Percentiles rank a stretch among this genome's conserved stretches.
These are phyloP conservation scores for Collybiopsis confluens DNA, from an alignment of 768 basidiomycete genomes.

Conservation along the genomic window DNA sequence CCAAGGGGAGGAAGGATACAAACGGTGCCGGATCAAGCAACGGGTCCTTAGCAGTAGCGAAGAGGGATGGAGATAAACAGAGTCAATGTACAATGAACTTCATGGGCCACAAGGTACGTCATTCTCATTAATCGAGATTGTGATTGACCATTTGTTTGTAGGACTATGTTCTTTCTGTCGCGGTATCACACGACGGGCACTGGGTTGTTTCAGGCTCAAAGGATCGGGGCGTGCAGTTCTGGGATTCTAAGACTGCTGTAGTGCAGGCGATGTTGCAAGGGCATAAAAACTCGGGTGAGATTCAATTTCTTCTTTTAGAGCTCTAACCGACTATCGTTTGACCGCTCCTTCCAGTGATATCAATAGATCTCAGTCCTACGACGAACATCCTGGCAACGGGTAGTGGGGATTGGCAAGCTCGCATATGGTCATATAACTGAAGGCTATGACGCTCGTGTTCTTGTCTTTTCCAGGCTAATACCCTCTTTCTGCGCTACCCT, in stretches of 20 bases:
- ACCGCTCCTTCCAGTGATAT: constrained; percentile 20
- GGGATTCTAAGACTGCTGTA: constrained; percentile 70
- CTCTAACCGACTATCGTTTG: background rate
- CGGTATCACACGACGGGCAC: constrained; percentile 84
- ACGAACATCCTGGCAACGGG: constrained; percentile 30
- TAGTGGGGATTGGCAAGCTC: constrained; percentile 30
- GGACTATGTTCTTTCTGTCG: constrained; percentile 28
- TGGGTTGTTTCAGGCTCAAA: constrained; percentile 94
- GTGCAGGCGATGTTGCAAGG: constrained; percentile 93
- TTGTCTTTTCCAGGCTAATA: background rate
- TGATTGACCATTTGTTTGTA: constrained; percentile 6
- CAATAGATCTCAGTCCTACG: constrained; percentile 28
- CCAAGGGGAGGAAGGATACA: constrained; percentile 47
- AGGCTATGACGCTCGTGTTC: background rate
- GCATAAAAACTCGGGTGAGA: constrained; percentile 53
- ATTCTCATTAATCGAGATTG: background rate
- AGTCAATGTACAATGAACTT: constrained; percentile 76
- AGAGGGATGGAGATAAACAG: constrained; percentile 63
- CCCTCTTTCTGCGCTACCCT: no score
- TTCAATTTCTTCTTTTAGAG: constrained; percentile 29
- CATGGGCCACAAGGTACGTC: constrained; percentile 84
- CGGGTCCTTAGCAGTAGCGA: constrained; percentile 70
- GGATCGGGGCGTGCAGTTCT: constrained; percentile 94
- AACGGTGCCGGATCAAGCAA: constrained; percentile 34
- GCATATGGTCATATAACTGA: constrained; percentile 24